Base-by-base conservation (phyloP, 805 yeast species). In the Komagataella pseudopastoris region DNA sequence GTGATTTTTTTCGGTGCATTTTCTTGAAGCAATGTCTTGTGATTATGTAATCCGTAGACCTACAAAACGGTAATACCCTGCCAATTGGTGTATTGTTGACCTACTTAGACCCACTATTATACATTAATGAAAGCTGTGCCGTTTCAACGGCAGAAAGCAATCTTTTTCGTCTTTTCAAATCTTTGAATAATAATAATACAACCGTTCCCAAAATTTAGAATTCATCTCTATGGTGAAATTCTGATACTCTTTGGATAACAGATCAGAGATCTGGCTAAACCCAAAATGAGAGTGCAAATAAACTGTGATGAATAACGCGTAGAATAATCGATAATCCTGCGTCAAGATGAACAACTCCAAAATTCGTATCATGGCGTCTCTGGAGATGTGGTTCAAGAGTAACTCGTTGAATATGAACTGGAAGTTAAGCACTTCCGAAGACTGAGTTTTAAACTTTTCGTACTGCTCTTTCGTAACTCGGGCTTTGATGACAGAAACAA, bases 201-300 rank as follows among this genome's bases (percentile, higher is more conserved):
- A 30, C n/a, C 39, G 39, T 30, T 30, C 39, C 39, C 39, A 30
- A 30, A 30, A 30, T 30, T 30, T 30, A 10, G n/a, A 30, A 14
- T 30, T n/a, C 39, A 30, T 14, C 14, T 30, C 39, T 10, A 30
- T 8, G 14, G n/a, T 30, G 39, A 30, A 30, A 30, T 30, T 30
- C 14, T 30, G 39, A 8, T 30, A 8, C 39, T 30, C 39, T 30
- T 30, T 30, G 2, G 39, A 30, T 30, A 30, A 14, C 39, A 30
- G 4, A 30, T 30, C 39, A 30, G 39, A 30, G n/a, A 30, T 30
- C n/a, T 8, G 39, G n/a, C 39, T 30, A 30, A 30, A 77, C 1
- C 82, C 82, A 60, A 71, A 76, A 60, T 77, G 81, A 58, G 75
- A 71, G 54, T 77, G 73, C 46, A 72, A 61, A 24, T 76, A 56